Evolutionary conservation across 495 filamentous ascomycete species (phyloP).

Genomic region (Trichoderma orchidacearum): DNA sequence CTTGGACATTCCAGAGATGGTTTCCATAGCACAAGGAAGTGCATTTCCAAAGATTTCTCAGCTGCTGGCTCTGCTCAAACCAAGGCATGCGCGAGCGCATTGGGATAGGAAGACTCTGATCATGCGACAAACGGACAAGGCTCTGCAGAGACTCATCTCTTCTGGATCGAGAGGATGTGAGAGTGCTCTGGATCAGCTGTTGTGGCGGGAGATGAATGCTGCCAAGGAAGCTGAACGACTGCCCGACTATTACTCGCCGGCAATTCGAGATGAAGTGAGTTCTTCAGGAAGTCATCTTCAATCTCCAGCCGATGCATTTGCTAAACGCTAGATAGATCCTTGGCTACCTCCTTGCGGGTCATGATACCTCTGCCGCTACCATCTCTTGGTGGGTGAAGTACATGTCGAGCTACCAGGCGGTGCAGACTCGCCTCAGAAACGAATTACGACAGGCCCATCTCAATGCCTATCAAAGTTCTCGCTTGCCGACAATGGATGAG

Average conservation of each 20-base stretch:
- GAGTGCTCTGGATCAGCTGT: conserved; percentile 8
- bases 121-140: background rate
- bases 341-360: conserved; percentile 11
- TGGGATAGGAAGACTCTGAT: background rate
- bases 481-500: conserved; percentile 11
- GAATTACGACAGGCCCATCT: conserved; percentile 9
- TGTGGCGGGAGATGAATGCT: conserved; percentile 11
- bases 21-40: background rate
- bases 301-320: background rate
- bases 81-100: conserved; percentile 1
- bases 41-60: background rate
- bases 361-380: conserved; percentile 12
- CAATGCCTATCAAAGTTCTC: conserved; percentile 4
- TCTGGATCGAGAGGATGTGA: background rate
- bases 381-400: conserved; percentile 10
- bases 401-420: conserved; percentile 11
- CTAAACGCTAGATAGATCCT: conserved; percentile 7
- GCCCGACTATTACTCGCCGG: conserved; percentile 7
- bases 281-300: background rate
- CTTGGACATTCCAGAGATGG: background rate
- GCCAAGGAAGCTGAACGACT: conserved; percentile 9
- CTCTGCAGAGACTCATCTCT: background rate
- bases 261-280: conserved; percentile 10
- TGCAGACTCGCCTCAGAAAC: conserved; percentile 13
- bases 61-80: background rate